A percentile compares a stretch with the other conserved stretches of the same genome.
Conservation (phyloP, 2,329 filamentous ascomycete genomes). For the Fonsecaea pedrosoi region DNA sequence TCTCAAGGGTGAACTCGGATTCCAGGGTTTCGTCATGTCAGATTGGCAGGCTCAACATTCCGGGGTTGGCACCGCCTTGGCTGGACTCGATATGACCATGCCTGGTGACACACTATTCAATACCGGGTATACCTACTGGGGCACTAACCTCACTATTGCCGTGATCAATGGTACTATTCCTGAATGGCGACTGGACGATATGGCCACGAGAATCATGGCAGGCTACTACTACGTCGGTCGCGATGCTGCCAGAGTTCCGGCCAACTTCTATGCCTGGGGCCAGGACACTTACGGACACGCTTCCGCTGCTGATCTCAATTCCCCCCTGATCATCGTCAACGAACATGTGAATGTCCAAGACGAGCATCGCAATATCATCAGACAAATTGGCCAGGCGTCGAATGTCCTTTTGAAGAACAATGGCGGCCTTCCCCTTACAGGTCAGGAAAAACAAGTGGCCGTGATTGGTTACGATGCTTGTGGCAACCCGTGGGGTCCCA, state of each 20-base stretch:
- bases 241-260: constrained; percentile 53
- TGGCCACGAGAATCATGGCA: constrained; percentile 80
- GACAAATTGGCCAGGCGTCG: constrained; percentile 77
- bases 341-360: constrained; percentile 82
- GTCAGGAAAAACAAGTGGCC: constrained; percentile 74
- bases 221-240: constrained; percentile 70
- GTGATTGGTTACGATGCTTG: constrained; percentile 86
- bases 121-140: constrained; percentile 77
- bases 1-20: constrained; percentile 76
- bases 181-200: constrained; percentile 86
- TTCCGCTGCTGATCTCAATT: constrained; percentile 60
- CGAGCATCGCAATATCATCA: constrained; percentile 75
- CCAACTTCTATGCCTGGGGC: constrained; percentile 86
- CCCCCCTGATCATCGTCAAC: constrained; percentile 62
- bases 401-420: constrained; percentile 92
- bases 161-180: constrained; percentile 89
- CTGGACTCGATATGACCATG: constrained; percentile 83
- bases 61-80: constrained; percentile 68
- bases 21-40: constrained; percentile 71
- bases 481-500: constrained; percentile 74
- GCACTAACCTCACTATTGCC: constrained; percentile 83
- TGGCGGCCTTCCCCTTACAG: constrained; percentile 73
- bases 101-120: constrained; percentile 81
- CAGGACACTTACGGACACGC: constrained; percentile 73
- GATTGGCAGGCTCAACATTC: constrained; percentile 82